These are phyloP conservation scores for Scopulariopsis brevicaulis DNA, from an alignment of 2,329 filamentous ascomycete genomes.

Conservation along the genomic window DNA sequence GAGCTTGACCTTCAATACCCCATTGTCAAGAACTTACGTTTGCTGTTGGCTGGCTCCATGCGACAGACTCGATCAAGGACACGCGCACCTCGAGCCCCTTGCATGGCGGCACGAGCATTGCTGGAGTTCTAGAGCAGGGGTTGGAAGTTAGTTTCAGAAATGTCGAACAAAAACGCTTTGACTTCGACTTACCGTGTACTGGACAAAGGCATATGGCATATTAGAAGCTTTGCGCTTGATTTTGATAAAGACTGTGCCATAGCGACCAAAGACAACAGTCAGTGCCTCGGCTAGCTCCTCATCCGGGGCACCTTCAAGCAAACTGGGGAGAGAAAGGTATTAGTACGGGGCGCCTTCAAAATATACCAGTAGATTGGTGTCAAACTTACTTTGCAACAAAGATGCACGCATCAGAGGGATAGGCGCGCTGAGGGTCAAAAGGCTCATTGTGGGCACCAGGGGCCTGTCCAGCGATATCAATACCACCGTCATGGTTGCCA, in stretches of 20 bases:
- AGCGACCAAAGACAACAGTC: constrained; percentile 37
- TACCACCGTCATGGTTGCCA: background rate
- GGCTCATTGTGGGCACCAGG: background rate
- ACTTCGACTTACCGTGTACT: constrained; percentile 42
- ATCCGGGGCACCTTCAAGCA: constrained; percentile 38
- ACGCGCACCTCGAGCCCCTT: constrained; percentile 29
- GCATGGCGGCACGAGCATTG: constrained; percentile 36
- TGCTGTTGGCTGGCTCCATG: constrained; percentile 47
- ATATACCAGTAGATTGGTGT: background rate
- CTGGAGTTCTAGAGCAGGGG: background rate
- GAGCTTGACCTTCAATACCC: background rate
- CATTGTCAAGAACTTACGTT: constrained; percentile 28
- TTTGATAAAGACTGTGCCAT: constrained; percentile 49
- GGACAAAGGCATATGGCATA: constrained; percentile 55
- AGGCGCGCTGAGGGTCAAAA: constrained; percentile 38
- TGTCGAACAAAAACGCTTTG: background rate
- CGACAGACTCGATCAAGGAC: constrained; percentile 47
- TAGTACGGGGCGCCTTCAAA: background rate
- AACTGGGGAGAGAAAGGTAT: constrained; percentile 20
- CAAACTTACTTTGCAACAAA: constrained; percentile 54
- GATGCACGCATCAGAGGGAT: constrained; percentile 44
- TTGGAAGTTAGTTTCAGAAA: background rate
- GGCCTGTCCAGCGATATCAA: background rate
- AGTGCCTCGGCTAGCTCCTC: constrained; percentile 38
- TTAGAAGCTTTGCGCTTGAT: constrained; percentile 39